phyloP scores from a whole-genome alignment of 176 grass and related monocot genomes.

The Oryza officinalis region DNA sequence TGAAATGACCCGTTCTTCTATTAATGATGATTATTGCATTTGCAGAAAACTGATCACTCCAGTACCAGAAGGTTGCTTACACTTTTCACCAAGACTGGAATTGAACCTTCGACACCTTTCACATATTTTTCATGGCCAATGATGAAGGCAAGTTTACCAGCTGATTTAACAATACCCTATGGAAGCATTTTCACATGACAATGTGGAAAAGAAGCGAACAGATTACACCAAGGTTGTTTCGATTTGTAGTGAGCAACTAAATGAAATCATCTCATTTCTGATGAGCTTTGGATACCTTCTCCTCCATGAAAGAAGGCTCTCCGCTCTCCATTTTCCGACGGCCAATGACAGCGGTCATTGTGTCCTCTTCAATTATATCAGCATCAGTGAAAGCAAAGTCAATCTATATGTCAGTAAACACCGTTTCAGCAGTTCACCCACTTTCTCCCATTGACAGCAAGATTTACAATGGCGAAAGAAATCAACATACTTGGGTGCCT shows the following conservation, averaged over 20 bases:
- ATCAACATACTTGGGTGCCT: slow-evolving; percentile 45
- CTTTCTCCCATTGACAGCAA: background rate
- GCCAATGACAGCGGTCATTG: slow-evolving; percentile 66
- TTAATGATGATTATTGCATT: slow-evolving; percentile 30
- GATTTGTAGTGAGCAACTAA: background rate
- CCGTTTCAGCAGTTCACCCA: slow-evolving; percentile 18
- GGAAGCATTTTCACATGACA: background rate
- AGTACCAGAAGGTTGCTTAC: slow-evolving; percentile 46
- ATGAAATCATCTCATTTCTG: background rate
- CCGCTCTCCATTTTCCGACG: slow-evolving; percentile 62
- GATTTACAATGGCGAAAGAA: background rate
- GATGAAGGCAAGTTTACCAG: slow-evolving; percentile 70
- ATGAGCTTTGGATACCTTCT: slow-evolving; percentile 58
- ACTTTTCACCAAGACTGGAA: slow-evolving; percentile 84
- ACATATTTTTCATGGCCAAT: slow-evolving; percentile 67
- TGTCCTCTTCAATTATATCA: slow-evolving; percentile 74
- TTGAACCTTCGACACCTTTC: slow-evolving; percentile 61
- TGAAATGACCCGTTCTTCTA: slow-evolving; percentile 47
- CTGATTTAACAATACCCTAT: slow-evolving; percentile 57
- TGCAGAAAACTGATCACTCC: background rate
- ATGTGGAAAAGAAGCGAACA: background rate
- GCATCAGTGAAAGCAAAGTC: slow-evolving; percentile 94
- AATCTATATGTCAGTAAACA: slow-evolving; percentile 59
- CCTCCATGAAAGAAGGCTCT: slow-evolving; percentile 65
- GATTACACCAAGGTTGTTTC: background rate